A percentile compares a stretch with the other conserved stretches of the same genome.
Evolutionary conservation across 2,329 filamentous ascomycete genomes (phyloP).

Genomic region (Aspergillus pseudotamarii): DNA sequence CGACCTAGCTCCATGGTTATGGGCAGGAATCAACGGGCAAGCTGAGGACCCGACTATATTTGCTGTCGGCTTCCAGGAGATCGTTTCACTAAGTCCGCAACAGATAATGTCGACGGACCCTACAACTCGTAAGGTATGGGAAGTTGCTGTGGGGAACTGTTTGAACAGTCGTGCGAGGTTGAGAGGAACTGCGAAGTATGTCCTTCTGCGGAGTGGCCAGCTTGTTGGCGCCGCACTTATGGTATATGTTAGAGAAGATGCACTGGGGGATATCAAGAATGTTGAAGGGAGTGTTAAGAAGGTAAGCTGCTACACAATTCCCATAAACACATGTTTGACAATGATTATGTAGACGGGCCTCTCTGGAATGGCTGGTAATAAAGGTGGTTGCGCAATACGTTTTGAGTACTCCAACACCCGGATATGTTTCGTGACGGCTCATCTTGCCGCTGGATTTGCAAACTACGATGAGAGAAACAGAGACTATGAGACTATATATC

Average conservation of each 20-base stretch:
- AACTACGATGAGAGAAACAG: slow-evolving; percentile 96
- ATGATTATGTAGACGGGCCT: slow-evolving; percentile 65
- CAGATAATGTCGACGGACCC: slow-evolving; percentile 99
- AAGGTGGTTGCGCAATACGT: slow-evolving; percentile 93
- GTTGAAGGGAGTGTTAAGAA: slow-evolving; percentile 97
- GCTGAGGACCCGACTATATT: slow-evolving; percentile 77
- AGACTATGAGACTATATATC: slow-evolving; percentile 86
- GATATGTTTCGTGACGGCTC: slow-evolving; percentile 93
- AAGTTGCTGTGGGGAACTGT: slow-evolving; percentile 74
- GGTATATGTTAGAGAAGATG: slow-evolving; percentile 82
- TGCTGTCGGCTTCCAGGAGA: slow-evolving; percentile 93
- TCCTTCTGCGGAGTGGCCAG: slow-evolving; percentile 86
- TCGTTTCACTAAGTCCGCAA: slow-evolving; percentile 95
- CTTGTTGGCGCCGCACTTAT: slow-evolving; percentile 91
- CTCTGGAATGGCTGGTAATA: slow-evolving; percentile 97
- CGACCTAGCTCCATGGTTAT: slow-evolving; percentile 85
- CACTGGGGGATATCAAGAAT: slow-evolving; percentile 83
- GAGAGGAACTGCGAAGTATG: slow-evolving; percentile 75
- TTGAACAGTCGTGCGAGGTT: slow-evolving; percentile 72
- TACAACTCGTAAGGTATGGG: slow-evolving; percentile 81
- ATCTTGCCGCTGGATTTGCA: slow-evolving; percentile 91
- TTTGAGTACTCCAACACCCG: slow-evolving; percentile 93
- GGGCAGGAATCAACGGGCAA: slow-evolving; percentile 59
- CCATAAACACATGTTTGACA: not conserved
- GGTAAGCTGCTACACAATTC: slow-evolving; percentile 37